These are phyloP conservation scores for Galeopsis tetrahit DNA, from an alignment of 257 asterid genomes.

Conservation along the genomic window DNA sequence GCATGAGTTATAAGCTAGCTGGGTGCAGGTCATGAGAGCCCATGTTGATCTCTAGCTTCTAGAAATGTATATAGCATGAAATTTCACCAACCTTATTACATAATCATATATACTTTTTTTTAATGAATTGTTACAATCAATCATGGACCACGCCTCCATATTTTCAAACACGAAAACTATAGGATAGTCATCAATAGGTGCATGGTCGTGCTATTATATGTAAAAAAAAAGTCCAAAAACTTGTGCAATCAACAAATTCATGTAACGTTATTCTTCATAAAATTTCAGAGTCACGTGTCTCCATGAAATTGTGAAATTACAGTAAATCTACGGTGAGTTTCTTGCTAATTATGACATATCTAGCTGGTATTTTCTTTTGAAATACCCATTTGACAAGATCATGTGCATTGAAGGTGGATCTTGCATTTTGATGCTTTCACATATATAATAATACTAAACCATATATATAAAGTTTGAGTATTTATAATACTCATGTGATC, in stretches of 20 bases:
- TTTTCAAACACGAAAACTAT: not conserved
- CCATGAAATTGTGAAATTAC: not conserved
- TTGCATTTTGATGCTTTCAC: constrained; percentile 15
- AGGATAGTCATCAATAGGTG: not conserved
- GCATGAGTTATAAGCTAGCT: constrained; percentile 28
- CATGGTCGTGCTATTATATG: not conserved
- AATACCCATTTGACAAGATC: constrained; percentile 28
- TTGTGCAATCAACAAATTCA: too few relatives aligned
- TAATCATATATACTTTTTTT: constrained; percentile 12
- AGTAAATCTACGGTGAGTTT: too few relatives aligned
- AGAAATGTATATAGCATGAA: not conserved
- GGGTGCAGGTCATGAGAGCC: constrained; percentile 42
- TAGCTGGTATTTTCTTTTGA: constrained; percentile 23
- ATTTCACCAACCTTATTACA: constrained; percentile 12
- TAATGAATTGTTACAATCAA: not conserved
- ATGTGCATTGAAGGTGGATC: constrained; percentile 38
- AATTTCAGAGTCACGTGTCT: not conserved
- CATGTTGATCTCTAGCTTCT: constrained; percentile 34
- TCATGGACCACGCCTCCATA: not conserved
- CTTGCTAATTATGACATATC: constrained; percentile 2
- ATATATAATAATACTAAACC: too few relatives aligned
- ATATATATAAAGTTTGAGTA: constrained; percentile 7
- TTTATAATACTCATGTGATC: constrained; percentile 28
- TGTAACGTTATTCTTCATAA: too few relatives aligned
- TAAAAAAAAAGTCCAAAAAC: not conserved